Evolutionary conservation across 495 filamentous ascomycete genomes (phyloP).

Genomic region (Neurospora sp.): DNA sequence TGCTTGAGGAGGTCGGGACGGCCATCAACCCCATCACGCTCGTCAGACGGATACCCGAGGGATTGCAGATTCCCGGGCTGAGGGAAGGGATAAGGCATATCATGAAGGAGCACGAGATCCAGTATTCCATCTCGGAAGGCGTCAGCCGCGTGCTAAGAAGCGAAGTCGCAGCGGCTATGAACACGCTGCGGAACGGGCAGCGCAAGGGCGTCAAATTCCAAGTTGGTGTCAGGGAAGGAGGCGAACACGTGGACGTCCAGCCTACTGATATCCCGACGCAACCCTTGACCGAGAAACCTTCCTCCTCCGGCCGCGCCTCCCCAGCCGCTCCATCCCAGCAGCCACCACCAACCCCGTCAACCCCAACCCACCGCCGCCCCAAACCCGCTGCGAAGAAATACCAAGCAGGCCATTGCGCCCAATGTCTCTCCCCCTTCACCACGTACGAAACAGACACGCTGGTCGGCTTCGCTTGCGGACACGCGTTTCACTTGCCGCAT

Average conservation of each 20-base stretch:
- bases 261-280: constrained; percentile 17
- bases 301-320: neutral
- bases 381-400: constrained; percentile 15
- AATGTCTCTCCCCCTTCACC: constrained; percentile 51
- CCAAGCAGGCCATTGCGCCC: constrained; percentile 47
- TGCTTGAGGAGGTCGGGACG: constrained; percentile 89
- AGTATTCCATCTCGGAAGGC: constrained; percentile 80
- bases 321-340: neutral
- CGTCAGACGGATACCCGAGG: constrained; percentile 82
- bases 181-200: constrained; percentile 63
- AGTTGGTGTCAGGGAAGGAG: constrained; percentile 38
- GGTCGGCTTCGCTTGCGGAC: constrained; percentile 83
- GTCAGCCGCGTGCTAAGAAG: constrained; percentile 78
- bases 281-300: constrained; percentile 8
- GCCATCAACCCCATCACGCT: constrained; percentile 83
- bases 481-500: constrained; percentile 83
- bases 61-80: constrained; percentile 81
- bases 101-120: constrained; percentile 88
- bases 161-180: constrained; percentile 79
- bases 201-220: constrained; percentile 83
- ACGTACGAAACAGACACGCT: constrained; percentile 63
- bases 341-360: neutral
- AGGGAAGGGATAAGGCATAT: constrained; percentile 74
- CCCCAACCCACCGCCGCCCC: constrained; percentile 4
- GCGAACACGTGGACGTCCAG: constrained; percentile 31